Evolutionary conservation across 2,329 filamentous ascomycete genomes (phyloP).

Genomic region (Leptographium wingfieldii): DNA sequence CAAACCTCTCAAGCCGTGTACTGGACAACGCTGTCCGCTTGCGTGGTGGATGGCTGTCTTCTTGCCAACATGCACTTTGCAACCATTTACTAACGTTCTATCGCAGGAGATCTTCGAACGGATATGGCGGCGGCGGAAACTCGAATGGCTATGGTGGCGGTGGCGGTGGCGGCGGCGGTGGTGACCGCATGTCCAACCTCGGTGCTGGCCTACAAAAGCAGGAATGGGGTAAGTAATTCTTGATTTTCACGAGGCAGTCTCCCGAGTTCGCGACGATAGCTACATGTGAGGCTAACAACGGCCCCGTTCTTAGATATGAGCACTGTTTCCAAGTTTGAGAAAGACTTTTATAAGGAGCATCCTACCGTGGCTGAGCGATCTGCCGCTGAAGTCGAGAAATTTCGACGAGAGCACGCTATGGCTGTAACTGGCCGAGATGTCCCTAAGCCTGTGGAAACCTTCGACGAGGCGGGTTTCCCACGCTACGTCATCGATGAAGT

Average conservation of each 20-base stretch:
- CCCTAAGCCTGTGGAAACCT: slow-evolving; percentile 89
- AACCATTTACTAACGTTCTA: not conserved
- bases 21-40: not conserved
- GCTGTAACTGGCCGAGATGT: slow-evolving; percentile 67
- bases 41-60: not conserved
- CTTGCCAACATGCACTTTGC: not conserved
- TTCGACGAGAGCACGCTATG: slow-evolving; percentile 77
- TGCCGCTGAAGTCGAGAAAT: slow-evolving; percentile 69
- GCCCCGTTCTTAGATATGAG: slow-evolving; percentile 47
- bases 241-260: not conserved
- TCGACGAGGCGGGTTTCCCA: slow-evolving; percentile 95
- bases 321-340: slow-evolving; percentile 89
- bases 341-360: slow-evolving; percentile 98
- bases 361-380: slow-evolving; percentile 63
- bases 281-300: not conserved
- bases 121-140: slow-evolving; percentile 21
- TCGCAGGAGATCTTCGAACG: slow-evolving; percentile 14
- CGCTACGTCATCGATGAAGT: slow-evolving; percentile 97
- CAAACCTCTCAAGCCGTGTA: not conserved
- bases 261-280: not conserved
- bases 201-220: slow-evolving; percentile 80
- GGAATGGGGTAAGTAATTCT: slow-evolving; percentile 61
- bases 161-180: slow-evolving; percentile 39
- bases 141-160: slow-evolving; percentile 25
- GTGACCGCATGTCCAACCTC: slow-evolving; percentile 89